Evolutionary conservation across 805 yeast genomes (phyloP), one percentile per base, ranked within the genome.

Genomic region (Candida ficus): DNA sequence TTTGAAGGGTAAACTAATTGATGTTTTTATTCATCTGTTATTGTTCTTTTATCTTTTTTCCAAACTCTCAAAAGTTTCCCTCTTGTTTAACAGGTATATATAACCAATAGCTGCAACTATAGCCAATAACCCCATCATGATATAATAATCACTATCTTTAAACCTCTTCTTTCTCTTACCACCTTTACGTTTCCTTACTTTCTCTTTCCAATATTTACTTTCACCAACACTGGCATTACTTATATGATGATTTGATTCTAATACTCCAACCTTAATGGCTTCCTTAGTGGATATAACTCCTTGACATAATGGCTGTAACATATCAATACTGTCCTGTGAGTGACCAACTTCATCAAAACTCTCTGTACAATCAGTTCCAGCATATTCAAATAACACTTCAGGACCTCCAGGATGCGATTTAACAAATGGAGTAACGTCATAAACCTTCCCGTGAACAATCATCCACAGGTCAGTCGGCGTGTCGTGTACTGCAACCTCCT

Each of bases 301-400:
- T 42, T 91, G 73, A 53, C 75, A 70, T 50, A 88, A 67, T 18
- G 76, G 78, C 29, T 67, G 70, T 54, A 93, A 68, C 57, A 84
- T 73, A 52, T 82, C 89, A 45, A 80, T 77, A 20, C 98, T 98
- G 51, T 90, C 96, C 47, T 88, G 96, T 17, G 97, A 87, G 67
- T 93, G 99, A 18, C 99, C 99, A 58, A 93, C 93, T 52, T 91
- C 97, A 44, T 83, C 86, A 57, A 88, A 91, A 9, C 86, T 78
- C 52, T 82, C 80, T 7, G 93, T 82, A 10, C 91, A 95, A 52
- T 84, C 88, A 29, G 39, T 21, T 4, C 93, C 95, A 25, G 85
- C 95, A 51, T 82, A 83, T 45, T 84, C 85, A 47, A 80, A 61
- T 34, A 87, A 67, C 41, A 87, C 89, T 60, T 84, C 82, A 27